Evolutionary conservation across 345 rosid species (phyloP).

Genomic region (Eucalyptus pauciflora): DNA sequence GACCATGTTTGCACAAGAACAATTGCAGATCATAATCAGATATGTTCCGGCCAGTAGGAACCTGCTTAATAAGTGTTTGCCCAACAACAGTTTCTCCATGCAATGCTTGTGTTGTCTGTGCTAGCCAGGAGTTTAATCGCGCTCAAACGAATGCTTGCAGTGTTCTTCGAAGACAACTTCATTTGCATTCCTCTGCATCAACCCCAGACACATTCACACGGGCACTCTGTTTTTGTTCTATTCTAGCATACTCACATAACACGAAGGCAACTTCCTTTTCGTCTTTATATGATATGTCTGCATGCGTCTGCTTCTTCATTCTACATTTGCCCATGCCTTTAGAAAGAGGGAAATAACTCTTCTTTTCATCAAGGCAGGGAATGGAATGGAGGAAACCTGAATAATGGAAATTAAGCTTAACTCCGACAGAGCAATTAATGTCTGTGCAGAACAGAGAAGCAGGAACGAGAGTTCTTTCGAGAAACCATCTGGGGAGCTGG

Average conservation of each 20-base stretch:
- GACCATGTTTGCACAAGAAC: too few relatives aligned
- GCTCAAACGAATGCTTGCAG: not conserved
- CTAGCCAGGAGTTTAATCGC: not conserved
- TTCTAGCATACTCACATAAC: not conserved
- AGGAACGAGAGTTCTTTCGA: not conserved
- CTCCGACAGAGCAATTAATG: not conserved
- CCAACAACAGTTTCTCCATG: too few relatives aligned
- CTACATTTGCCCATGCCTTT: too few relatives aligned
- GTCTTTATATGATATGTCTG: too few relatives aligned
- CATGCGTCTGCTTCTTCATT: too few relatives aligned
- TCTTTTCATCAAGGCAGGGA: not conserved
- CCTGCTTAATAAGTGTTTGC: fast-evolving
- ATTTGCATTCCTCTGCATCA: too few relatives aligned
- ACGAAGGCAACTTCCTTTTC: too few relatives aligned
- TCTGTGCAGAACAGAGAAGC: not conserved
- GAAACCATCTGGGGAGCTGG: not conserved
- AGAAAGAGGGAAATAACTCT: not conserved
- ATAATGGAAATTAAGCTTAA: not conserved
- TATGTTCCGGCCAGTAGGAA: fast-evolving
- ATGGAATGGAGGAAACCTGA: not conserved
- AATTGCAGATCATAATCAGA: too few relatives aligned
- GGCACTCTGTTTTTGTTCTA: too few relatives aligned
- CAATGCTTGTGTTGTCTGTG: too few relatives aligned
- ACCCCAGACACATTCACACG: too few relatives aligned
- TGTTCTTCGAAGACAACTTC: not conserved